Base-by-base conservation (phyloP, 2,329 filamentous ascomycete species). In the Stagonosporopsis chrysanthemi region DNA sequence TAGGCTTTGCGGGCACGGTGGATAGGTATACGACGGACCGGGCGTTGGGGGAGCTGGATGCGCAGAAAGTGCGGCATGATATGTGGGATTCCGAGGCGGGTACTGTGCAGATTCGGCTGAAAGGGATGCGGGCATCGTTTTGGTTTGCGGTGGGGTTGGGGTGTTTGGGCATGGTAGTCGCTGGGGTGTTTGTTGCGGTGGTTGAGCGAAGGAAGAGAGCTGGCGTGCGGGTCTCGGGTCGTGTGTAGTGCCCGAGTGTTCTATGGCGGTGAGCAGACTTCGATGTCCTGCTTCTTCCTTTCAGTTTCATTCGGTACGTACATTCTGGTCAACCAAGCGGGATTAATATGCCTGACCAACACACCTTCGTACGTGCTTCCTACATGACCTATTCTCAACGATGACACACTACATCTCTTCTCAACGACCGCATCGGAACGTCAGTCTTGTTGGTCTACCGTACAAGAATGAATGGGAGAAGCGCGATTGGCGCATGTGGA, bases 91-190 rank as follows among this genome's bases (percentile, higher is more conserved):
- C 33, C 6, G 33, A 36, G 6, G 33, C 14, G 12, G 15, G 33
- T 17, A 17, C 15, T 17, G 33, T 17, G 4, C 33, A 17, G 4
- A 36, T 36, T 7, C 14, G 33, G 23, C 17, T 36, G 6, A 35
- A 23, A 8, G 43, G 29, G 15, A 7, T 46, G 8, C 22, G 43
- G 19, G 33, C 43, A 1, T 36, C 29, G 2, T 33, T 46, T 17
- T 46, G 31, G 43, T 46, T 35, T 12, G 43, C 43, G 17, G 43
- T 29, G 7, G 43, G 43, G 6, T 46, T 46, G 31, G 43, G 43
- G 6, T 17, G 43, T 23, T 9, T 46, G 43, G 29, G 29, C 3
- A 35, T 36, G 14, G 12, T 33, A 6, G 33, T 46, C 26, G 31
- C 43, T 6, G 29, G 43, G 5, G 19, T 33, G 12, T 46, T 46